Evolutionary conservation across 306 rosid species (phyloP).

Genomic region (Gastrolobium villosum): DNA sequence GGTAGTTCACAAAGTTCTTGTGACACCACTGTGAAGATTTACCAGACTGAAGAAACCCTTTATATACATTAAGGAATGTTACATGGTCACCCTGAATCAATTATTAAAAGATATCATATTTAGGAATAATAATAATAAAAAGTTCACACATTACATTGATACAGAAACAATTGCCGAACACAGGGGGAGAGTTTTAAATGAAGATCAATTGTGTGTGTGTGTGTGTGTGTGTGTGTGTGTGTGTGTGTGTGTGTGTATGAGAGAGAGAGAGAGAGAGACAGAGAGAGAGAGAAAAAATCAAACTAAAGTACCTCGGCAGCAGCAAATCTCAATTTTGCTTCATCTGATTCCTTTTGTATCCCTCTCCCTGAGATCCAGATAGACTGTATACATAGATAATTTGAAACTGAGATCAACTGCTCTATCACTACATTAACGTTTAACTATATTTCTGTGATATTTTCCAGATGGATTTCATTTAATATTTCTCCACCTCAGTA

Average conservation of each 20-base stretch:
- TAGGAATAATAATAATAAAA: constrained; percentile 10
- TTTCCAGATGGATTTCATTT: constrained; percentile 28
- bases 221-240: too few relatives aligned
- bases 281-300: background rate
- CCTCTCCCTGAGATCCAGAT: constrained; percentile 93
- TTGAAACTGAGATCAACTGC: constrained; percentile 49
- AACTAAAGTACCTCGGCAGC: constrained; percentile 81
- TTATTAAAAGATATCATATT: constrained; percentile 38
- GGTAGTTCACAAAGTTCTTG: constrained; percentile 87
- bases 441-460: constrained; percentile 14
- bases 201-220: constrained; percentile 5
- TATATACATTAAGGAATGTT: constrained; percentile 88
- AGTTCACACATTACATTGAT: background rate
- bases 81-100: constrained; percentile 89
- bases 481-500: constrained; percentile 24
- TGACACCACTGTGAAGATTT: constrained; percentile 98
- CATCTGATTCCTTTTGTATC: constrained; percentile 87
- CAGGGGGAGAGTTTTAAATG: constrained; percentile 18
- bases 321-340: constrained; percentile 93
- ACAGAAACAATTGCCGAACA: constrained; percentile 22
- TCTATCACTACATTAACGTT: constrained; percentile 22
- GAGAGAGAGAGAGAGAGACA: background rate
- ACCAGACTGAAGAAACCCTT: constrained; percentile 93
- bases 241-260: too few relatives aligned
- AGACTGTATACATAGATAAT: constrained; percentile 65